These are phyloP conservation scores for Westerdykella aurantiaca DNA, from an alignment of 2,329 filamentous ascomycete species.

Conservation along the genomic window DNA sequence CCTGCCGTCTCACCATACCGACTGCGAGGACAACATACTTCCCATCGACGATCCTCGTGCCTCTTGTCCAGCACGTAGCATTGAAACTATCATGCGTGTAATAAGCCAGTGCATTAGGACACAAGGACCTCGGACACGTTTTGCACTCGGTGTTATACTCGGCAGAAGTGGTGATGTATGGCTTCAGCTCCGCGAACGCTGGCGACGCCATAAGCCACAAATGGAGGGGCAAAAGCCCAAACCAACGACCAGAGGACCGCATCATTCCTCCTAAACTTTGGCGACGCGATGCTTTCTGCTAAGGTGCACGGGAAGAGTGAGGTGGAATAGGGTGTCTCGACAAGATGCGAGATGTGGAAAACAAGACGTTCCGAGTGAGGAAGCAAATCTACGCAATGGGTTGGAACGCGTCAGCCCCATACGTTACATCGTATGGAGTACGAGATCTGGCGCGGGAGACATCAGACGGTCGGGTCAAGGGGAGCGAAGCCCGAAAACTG, in stretches of 20 bases:
- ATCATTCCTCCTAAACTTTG: no score
- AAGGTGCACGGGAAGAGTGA: no score
- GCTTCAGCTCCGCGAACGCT: constrained; percentile 2
- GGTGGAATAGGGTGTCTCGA: no score
- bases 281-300: no score
- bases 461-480: no score
- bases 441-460: no score
- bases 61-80: constrained; percentile 26
- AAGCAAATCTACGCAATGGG: no score
- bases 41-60: constrained; percentile 24
- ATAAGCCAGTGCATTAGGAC: constrained; percentile 21
- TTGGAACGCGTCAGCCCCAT: no score
- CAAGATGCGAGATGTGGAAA: no score
- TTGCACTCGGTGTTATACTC: constrained; percentile 29
- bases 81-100: constrained; percentile 14
- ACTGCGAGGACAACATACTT: constrained; percentile 3
- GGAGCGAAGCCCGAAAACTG: no score
- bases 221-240: constrained; percentile 1
- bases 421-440: no score
- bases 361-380: no score
- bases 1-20: neutral
- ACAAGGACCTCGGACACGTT: constrained; percentile 25
- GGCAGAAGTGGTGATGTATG: constrained; percentile 16
- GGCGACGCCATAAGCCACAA: neutral
- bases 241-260: neutral